Evolutionary conservation across 179 eudicot genomes (phyloP).

Genomic region (Spergularia azorica): DNA sequence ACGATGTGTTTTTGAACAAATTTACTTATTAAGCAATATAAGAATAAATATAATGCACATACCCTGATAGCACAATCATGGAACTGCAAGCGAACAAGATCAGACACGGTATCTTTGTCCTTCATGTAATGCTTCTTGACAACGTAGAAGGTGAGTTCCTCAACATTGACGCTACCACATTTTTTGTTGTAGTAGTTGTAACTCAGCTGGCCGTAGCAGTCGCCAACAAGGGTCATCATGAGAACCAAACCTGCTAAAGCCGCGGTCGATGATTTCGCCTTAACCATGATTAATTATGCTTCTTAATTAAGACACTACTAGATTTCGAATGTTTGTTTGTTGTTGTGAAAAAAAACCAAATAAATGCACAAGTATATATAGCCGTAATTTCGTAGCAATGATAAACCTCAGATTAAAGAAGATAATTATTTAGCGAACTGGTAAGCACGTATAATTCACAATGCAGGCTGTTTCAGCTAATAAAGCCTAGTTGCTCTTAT

Average conservation of each 20-base stretch:
- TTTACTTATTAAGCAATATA: no score
- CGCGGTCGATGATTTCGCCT: constrained; percentile 7
- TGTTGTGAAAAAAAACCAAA: no score
- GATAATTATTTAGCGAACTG: no score
- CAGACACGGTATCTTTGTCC: constrained; percentile 30
- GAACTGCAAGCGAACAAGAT: constrained; percentile 33
- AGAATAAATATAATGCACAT: not conserved
- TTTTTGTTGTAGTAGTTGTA: constrained; percentile 20
- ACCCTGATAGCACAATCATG: constrained; percentile 39
- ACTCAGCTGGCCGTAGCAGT: constrained; percentile 25
- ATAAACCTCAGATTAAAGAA: no score
- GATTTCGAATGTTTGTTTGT: no score
- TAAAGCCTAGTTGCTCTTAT: no score
- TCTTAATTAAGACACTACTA: not conserved
- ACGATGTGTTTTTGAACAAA: no score
- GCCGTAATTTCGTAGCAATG: no score
- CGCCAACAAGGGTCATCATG: constrained; percentile 31
- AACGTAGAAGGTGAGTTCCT: constrained; percentile 13
- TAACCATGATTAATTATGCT: constrained; percentile 18
- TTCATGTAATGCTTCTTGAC: constrained; percentile 18
- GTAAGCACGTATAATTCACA: no score
- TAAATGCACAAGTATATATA: no score
- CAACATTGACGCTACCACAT: constrained; percentile 30
- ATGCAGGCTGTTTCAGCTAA: no score
- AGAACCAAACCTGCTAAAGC: constrained; percentile 30